phyloP scores from a whole-genome alignment of 177 flowering plant genomes.

The Vitis hybrid region DNA sequence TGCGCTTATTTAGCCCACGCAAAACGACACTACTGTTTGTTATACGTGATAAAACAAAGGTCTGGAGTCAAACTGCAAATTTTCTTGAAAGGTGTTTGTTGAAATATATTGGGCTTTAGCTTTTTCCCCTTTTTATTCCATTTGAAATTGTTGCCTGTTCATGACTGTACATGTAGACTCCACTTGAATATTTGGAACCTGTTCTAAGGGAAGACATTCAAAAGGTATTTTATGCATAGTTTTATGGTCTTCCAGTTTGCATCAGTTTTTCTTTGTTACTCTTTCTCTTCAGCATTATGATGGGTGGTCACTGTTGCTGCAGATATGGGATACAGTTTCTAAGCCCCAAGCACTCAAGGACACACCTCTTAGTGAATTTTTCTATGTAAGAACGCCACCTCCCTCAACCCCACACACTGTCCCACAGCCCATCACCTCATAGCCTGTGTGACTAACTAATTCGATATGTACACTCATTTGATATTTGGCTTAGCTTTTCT shows the following conservation, averaged over 20 bases:
- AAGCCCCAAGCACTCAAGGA: slow-evolving; percentile 29
- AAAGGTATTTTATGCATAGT: slow-evolving; percentile 20
- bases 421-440: background rate
- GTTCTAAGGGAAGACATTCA: slow-evolving; percentile 38
- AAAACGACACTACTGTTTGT: slow-evolving; percentile 48
- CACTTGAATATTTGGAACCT: slow-evolving; percentile 35
- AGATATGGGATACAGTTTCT: slow-evolving; percentile 37
- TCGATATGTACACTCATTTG: background rate
- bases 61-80: slow-evolving; percentile 3
- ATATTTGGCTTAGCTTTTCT: background rate
- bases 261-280: background rate
- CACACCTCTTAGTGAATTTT: slow-evolving; percentile 41
- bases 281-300: background rate
- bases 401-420: background rate
- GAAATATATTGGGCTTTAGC: background rate
- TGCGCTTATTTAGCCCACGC: slow-evolving; percentile 48
- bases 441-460: background rate
- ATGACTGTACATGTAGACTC: slow-evolving; percentile 23
- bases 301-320: background rate
- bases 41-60: slow-evolving; percentile 49
- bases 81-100: background rate
- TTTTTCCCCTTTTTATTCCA: background rate
- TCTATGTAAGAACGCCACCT: slow-evolving; percentile 21
- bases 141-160: background rate
- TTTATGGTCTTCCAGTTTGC: background rate